phyloP scores from a whole-genome alignment of 352 stramenopile species.

The Phytopythium cucurbitacearum region DNA sequence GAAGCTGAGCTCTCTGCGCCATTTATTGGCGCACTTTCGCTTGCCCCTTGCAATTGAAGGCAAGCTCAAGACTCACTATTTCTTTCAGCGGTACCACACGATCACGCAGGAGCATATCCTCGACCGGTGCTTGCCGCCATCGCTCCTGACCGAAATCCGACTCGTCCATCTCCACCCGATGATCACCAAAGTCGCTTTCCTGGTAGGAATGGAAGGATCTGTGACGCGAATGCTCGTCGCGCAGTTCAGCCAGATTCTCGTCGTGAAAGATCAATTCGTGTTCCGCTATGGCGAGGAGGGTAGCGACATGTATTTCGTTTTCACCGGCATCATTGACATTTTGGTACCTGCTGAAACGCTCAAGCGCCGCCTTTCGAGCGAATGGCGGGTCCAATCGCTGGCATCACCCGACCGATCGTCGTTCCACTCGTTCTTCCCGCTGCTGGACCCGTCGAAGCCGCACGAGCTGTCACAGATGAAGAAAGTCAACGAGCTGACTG shows the following conservation, averaged over 20 bases:
- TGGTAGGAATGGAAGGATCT: constrained; percentile 40
- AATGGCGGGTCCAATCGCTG: constrained; percentile 13
- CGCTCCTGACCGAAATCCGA: constrained; percentile 48
- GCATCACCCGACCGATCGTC: constrained; percentile 9
- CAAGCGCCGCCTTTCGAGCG: constrained; percentile 23
- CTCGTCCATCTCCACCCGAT: constrained; percentile 53
- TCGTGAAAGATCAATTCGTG: constrained; percentile 42
- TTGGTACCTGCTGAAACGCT: constrained; percentile 29
- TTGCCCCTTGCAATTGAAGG: constrained; percentile 35
- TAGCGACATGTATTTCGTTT: constrained; percentile 63
- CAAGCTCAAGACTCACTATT: constrained; percentile 66
- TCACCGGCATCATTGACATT: constrained; percentile 47
- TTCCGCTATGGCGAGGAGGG: constrained; percentile 41
- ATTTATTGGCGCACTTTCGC: constrained; percentile 50
- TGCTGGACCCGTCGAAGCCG: constrained; percentile 17
- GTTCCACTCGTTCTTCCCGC: constrained; percentile 15
- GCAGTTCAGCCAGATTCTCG: constrained; percentile 42
- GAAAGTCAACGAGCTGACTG: constrained; percentile 54
- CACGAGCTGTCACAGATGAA: constrained; percentile 25
- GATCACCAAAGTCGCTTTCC: constrained; percentile 52
- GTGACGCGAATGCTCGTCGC: constrained; percentile 52
- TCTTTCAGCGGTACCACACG: constrained; percentile 56
- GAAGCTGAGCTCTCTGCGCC: constrained; percentile 48
- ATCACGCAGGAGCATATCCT: constrained; percentile 59
- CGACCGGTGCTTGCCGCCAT: constrained; percentile 40